Conservation (phyloP, 192 early-diverging fungal genomes). For the Coemansia sp. region DNA sequence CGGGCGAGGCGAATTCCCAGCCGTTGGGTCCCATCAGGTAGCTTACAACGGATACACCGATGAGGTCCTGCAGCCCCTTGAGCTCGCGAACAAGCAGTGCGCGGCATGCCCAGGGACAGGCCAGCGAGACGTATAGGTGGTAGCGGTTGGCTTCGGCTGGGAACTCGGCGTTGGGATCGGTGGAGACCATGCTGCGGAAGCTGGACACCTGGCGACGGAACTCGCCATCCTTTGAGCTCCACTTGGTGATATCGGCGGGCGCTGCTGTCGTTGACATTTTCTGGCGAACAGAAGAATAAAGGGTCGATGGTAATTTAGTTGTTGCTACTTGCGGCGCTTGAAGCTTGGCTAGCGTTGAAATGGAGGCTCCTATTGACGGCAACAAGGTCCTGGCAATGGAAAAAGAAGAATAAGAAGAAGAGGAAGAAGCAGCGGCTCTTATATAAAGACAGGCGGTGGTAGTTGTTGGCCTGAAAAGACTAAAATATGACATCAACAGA, state of each 20-base stretch:
- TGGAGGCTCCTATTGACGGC: no score
- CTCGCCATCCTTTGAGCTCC: conserved; percentile 73
- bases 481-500: no score
- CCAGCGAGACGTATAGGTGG: conserved; percentile 71
- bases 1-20: conserved; percentile 73
- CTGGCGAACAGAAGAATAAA: no score
- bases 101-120: conserved; percentile 82
- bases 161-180: conserved; percentile 62
- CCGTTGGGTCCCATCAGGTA: conserved; percentile 74
- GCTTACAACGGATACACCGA: conserved; percentile 84
- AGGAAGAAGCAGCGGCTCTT: no score
- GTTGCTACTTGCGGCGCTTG: background rate
- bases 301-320: background rate
- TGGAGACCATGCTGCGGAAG: conserved; percentile 63
- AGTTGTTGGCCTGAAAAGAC: no score
- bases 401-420: no score
- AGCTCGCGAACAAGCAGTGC: conserved; percentile 82
- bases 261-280: conserved; percentile 4
- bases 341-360: no score
- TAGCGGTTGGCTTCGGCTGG: conserved; percentile 74
- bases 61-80: conserved; percentile 83
- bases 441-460: no score
- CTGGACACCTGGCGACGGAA: conserved; percentile 72
- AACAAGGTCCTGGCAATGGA: no score
- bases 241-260: conserved; percentile 47